Percentiles rank a stretch among this genome's conserved stretches.
phyloP scores from a whole-genome alignment of 192 early-diverging fungal genomes.

The Umbelopsis isabellina region DNA sequence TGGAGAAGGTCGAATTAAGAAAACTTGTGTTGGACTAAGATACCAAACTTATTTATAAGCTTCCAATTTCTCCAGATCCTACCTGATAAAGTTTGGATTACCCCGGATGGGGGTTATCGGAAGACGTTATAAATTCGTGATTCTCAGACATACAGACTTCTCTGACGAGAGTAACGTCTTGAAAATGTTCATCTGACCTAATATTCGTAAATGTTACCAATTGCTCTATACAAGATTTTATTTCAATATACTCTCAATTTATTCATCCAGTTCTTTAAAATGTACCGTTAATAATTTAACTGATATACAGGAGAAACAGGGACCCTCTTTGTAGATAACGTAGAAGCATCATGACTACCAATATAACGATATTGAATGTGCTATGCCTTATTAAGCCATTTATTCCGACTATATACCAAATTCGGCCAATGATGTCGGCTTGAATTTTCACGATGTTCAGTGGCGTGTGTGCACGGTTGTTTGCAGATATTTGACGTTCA shows the following conservation, averaged over 20 bases:
- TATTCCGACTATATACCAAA: neutral
- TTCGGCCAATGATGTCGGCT: neutral
- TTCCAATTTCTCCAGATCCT: neutral
- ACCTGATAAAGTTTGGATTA: slow-evolving; percentile 12
- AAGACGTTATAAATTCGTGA: neutral
- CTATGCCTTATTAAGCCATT: neutral
- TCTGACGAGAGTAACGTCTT: no score
- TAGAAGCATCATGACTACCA: neutral
- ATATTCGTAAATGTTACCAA: no score
- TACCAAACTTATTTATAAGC: slow-evolving; percentile 3
- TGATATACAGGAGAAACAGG: no score
- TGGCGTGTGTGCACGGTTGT: neutral
- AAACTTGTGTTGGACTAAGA: neutral
- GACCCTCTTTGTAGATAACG: no score
- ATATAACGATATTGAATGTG: neutral
- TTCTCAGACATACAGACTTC: neutral
- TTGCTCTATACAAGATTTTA: no score
- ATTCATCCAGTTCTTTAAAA: no score
- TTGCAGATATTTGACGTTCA: no score
- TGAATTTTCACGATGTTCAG: neutral
- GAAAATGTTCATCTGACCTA: no score
- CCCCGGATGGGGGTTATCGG: neutral
- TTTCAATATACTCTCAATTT: no score
- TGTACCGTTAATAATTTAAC: no score
- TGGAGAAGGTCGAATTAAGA: neutral